Percentiles rank a stretch among this genome's conserved stretches.
These are phyloP conservation scores for Cytospora schulzeri DNA, from an alignment of 2,329 filamentous ascomycete species.

Conservation along the genomic window DNA sequence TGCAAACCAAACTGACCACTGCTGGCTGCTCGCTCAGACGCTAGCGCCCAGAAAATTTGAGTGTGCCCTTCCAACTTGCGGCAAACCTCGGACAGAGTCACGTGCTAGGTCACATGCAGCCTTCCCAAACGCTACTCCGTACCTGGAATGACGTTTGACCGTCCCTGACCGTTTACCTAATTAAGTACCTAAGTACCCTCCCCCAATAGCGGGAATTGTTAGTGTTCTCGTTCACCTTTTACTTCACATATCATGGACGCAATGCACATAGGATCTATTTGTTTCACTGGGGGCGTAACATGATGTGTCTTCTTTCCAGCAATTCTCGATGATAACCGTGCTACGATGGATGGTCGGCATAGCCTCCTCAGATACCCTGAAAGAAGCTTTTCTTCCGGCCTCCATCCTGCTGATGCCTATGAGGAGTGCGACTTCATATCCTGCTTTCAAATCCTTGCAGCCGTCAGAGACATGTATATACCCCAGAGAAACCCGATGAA, in stretches of 20 bases:
- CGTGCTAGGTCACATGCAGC: background rate
- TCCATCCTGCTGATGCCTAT: no score
- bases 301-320: no score
- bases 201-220: no score
- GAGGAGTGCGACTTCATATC: background rate
- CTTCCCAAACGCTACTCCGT: background rate
- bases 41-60: slow-evolving; percentile 18
- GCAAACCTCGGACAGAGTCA: background rate
- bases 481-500: slow-evolving; percentile 53
- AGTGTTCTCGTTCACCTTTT: no score
- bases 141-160: background rate
- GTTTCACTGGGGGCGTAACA: no score
- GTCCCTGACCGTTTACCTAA: background rate
- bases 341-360: no score
- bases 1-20: slow-evolving; percentile 9
- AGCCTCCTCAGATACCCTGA: no score
- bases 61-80: slow-evolving; percentile 11
- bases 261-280: no score
- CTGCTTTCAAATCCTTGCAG: slow-evolving; percentile 33
- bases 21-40: slow-evolving; percentile 9
- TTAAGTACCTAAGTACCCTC: background rate
- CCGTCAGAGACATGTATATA: slow-evolving; percentile 54
- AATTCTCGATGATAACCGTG: no score
- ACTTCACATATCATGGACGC: no score
- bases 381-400: no score